These are phyloP conservation scores for Ophioceras dolichostomum DNA, from an alignment of 2,329 filamentous ascomycete species.

Conservation along the genomic window DNA sequence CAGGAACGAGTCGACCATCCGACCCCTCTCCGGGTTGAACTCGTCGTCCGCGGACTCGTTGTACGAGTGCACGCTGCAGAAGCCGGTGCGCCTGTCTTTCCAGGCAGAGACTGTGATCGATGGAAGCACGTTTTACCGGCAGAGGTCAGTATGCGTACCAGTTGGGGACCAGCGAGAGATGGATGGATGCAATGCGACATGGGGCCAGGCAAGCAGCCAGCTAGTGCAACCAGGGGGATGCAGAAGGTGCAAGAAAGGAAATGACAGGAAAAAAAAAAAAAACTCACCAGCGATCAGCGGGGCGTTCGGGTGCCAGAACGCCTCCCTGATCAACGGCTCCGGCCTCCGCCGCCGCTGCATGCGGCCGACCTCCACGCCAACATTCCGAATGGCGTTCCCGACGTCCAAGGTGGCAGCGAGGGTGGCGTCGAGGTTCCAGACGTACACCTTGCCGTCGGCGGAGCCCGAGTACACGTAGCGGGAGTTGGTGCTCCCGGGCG, in stretches of 20 bases:
- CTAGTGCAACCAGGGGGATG: no score
- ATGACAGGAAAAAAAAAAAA: conserved; percentile 2
- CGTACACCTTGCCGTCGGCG: conserved; percentile 76
- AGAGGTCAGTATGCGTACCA: no score
- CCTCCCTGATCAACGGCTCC: conserved; percentile 70
- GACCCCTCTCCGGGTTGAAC: conserved; percentile 43
- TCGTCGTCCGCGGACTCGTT: conserved; percentile 58
- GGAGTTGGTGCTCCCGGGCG: conserved; percentile 72
- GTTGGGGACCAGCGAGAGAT: no score
- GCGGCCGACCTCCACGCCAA: no score
- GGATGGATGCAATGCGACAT: no score
- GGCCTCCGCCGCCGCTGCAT: no score
- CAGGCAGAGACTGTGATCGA: conserved; percentile 70
- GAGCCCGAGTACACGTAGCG: conserved; percentile 90
- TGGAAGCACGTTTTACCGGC: no score
- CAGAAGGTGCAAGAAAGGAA: background rate
- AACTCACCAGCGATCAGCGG: conserved; percentile 59
- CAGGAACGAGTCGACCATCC: conserved; percentile 49
- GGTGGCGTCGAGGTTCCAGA: conserved; percentile 87
- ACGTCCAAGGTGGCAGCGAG: conserved; percentile 70
- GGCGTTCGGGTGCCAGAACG: conserved; percentile 79
- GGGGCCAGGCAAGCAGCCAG: no score
- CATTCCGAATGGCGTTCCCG: no score
- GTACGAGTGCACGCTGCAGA: conserved; percentile 66
- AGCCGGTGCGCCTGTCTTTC: conserved; percentile 63